A percentile compares a stretch with the other conserved stretches of the same genome.
Evolutionary conservation across 192 early-diverging fungal species (phyloP).

Genomic region (Coemansia pectinata): DNA sequence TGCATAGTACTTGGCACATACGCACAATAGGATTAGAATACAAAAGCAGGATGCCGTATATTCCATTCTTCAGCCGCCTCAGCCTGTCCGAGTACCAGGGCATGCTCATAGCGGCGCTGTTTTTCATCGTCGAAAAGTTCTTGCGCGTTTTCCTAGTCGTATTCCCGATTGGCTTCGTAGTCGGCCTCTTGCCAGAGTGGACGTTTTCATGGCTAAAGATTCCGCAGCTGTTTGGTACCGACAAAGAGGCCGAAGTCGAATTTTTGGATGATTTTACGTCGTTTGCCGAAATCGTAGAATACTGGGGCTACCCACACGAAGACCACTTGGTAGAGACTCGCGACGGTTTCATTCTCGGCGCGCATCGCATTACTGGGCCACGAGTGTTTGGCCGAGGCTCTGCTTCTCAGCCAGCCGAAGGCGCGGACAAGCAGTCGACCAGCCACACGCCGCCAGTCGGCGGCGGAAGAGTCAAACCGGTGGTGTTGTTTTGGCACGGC

Average conservation of each 20-base stretch:
- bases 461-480: constrained; percentile 60
- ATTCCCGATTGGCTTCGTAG: constrained; percentile 57
- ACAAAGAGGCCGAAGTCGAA: constrained; percentile 40
- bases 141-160: constrained; percentile 69
- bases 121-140: constrained; percentile 71
- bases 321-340: constrained; percentile 82
- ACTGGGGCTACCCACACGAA: constrained; percentile 80
- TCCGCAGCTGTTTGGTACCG: constrained; percentile 29
- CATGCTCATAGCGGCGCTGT: constrained; percentile 60
- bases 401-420: constrained; percentile 7
- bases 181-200: constrained; percentile 54
- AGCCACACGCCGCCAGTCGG: background rate
- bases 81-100: constrained; percentile 64
- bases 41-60: constrained; percentile 47
- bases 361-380: constrained; percentile 73
- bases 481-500: constrained; percentile 93
- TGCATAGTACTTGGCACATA: background rate
- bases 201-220: constrained; percentile 32
- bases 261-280: constrained; percentile 55
- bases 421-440: background rate
- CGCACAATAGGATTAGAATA: background rate
- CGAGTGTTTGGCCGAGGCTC: constrained; percentile 22
- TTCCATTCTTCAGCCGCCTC: constrained; percentile 65
- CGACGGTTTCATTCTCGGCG: constrained; percentile 83
- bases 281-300: constrained; percentile 51